Evolutionary conservation across 2,329 filamentous ascomycete species (phyloP), one percentile per base, ranked within the genome.

Genomic region (Allantophomopsis lycopodina): DNA sequence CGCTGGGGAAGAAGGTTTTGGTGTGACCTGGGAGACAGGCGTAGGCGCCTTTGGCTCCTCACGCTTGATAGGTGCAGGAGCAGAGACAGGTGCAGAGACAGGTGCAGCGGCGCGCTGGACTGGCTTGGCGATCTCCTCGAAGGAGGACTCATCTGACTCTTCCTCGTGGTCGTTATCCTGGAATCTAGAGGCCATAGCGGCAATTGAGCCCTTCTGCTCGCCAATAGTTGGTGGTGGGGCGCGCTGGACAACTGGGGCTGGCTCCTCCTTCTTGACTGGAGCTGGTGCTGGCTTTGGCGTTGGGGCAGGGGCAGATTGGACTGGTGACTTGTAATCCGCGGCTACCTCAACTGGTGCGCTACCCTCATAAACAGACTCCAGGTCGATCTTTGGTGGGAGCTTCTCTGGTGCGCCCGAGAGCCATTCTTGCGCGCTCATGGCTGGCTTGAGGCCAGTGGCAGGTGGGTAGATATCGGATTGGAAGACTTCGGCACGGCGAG

Each of bases 401-500:
- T 28, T 28, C 7, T 69, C 86, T 13, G 81, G 80, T 66, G 94
- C 91, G 47, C 91, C 91, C 12, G 71, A 69, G 39, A 94, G 70
- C 88, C 88, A 98, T 49, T 96, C 88, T 35, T 71, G 63, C 32
- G 83, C 74, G 41, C 77, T 82, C 55, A 94, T 74, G 43, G 82
- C 88, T 37, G 91, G 76, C 62, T 86, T 93, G 40, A 73, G 59
- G 44, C 91, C 89, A 41, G 70, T 69, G 11, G 87, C 81, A 10
- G 91, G 89, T 33, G 89, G 91, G 61, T 85, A 98, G 53, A 98
- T 95, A 56, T 98, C 91, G 44, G 87, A 85, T 64, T 96, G 89
- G 76, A 95, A 95, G 38, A 82, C 86, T 61, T 95, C 87, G 40
- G 91, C 85, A 46, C 91, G 78, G 46, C 91, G 79, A 37, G 91